phyloP scores from a whole-genome alignment of 768 basidiomycete genomes.

The Tephrocybe rancida region DNA sequence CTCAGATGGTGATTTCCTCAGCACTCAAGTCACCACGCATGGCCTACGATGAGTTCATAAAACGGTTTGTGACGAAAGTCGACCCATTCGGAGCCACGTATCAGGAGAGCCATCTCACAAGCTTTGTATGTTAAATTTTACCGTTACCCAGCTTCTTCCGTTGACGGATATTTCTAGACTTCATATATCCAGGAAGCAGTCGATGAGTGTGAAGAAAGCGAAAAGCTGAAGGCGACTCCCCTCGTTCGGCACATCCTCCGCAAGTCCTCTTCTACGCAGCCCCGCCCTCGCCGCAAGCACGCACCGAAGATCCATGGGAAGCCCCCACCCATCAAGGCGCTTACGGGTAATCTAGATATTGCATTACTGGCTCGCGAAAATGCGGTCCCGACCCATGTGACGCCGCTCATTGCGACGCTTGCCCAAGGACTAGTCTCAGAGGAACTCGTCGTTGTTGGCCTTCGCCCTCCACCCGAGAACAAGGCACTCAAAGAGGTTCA shows the following conservation, averaged over 20 bases:
- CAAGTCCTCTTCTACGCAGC: slow-evolving; percentile 13
- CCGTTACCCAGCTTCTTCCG: not conserved
- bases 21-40: slow-evolving; percentile 31
- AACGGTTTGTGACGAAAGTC: slow-evolving; percentile 30
- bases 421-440: slow-evolving; percentile 57
- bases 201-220: slow-evolving; percentile 21
- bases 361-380: slow-evolving; percentile 57
- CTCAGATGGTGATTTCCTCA: slow-evolving; percentile 47
- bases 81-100: slow-evolving; percentile 38
- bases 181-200: slow-evolving; percentile 31
- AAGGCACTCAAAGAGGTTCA: slow-evolving; percentile 27
- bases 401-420: slow-evolving; percentile 55
- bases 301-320: slow-evolving; percentile 9
- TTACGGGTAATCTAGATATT: slow-evolving; percentile 52
- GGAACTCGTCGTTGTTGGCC: slow-evolving; percentile 54
- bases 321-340: slow-evolving; percentile 18
- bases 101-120: slow-evolving; percentile 31
- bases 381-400: slow-evolving; percentile 62
- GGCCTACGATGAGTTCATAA: slow-evolving; percentile 36
- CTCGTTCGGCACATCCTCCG: slow-evolving; percentile 29
- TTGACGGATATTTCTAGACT: slow-evolving; percentile 19
- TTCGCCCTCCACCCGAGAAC: slow-evolving; percentile 32
- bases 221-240: slow-evolving; percentile 21
- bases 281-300: slow-evolving; percentile 9
- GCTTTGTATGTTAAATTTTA: slow-evolving; percentile 27